These are phyloP conservation scores for Xerocomus brunneocitrinus DNA, from an alignment of 768 basidiomycete genomes.

Conservation along the genomic window DNA sequence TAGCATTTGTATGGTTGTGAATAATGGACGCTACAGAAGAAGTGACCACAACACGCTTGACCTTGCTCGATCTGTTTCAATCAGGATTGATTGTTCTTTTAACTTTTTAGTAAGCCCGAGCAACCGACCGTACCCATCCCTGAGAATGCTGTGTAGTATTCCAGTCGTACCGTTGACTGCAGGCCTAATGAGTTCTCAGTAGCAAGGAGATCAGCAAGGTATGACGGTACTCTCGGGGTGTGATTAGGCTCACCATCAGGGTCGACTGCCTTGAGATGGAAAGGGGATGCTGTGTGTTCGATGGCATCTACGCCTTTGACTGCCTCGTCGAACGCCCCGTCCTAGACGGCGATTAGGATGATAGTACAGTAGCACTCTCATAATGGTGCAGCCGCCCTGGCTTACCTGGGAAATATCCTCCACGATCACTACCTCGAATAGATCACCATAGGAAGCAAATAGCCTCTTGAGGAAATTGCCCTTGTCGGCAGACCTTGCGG, in stretches of 20 bases:
- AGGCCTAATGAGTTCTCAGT: slow-evolving; percentile 57
- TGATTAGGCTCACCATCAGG: slow-evolving; percentile 30
- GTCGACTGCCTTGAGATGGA: slow-evolving; percentile 43
- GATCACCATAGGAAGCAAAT: slow-evolving; percentile 51
- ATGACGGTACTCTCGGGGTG: not conserved
- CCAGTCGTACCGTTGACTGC: slow-evolving; percentile 68
- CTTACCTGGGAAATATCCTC: slow-evolving; percentile 59
- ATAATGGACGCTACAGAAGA: slow-evolving; percentile 54
- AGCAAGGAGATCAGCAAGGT: not conserved
- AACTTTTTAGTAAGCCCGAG: not conserved
- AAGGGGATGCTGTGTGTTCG: slow-evolving; percentile 64
- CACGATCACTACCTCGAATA: slow-evolving; percentile 62
- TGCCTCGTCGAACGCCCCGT: slow-evolving; percentile 72
- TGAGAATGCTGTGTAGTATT: slow-evolving; percentile 55
- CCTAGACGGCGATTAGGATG: slow-evolving; percentile 29
- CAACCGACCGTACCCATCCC: slow-evolving; percentile 39
- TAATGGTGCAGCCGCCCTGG: not conserved
- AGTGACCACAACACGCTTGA: slow-evolving; percentile 69
- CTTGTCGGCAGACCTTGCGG: slow-evolving; percentile 61
- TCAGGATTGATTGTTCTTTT: not conserved
- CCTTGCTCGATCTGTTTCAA: slow-evolving; percentile 29
- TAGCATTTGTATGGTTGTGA: slow-evolving; percentile 18
- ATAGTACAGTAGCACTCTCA: not conserved
- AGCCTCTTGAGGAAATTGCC: slow-evolving; percentile 49
- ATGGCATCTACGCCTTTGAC: slow-evolving; percentile 74